Percentiles rank a stretch among this genome's conserved stretches.
Conservation (phyloP, 163 green algal species). For the Scenedesmus sp. region DNA sequence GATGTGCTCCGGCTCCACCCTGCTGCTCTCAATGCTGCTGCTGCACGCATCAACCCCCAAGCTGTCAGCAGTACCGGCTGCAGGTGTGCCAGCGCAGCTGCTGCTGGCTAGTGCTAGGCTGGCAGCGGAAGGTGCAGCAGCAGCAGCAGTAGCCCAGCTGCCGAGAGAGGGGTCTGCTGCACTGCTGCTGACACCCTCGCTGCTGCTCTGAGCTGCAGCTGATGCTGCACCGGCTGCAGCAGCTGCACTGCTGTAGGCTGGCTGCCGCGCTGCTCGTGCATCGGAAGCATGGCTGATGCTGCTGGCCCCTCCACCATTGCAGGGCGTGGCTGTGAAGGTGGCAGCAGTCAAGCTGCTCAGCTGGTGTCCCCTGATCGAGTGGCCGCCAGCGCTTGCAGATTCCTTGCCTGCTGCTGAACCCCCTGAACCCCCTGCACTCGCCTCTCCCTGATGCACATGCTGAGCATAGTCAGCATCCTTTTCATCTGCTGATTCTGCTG, state of each 20-base stretch:
- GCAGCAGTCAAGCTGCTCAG: conserved; percentile 12
- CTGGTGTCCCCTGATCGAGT: conserved; percentile 18
- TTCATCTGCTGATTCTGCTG: too few species aligned
- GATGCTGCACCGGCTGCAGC: not conserved
- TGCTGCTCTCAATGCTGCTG: not conserved
- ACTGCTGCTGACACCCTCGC: not conserved
- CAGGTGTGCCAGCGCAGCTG: not conserved
- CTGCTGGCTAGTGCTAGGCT: not conserved
- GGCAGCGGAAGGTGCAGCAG: not conserved
- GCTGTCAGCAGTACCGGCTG: not conserved
- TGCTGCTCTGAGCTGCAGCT: not conserved
- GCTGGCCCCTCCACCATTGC: not conserved
- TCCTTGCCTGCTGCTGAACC: too few species aligned
- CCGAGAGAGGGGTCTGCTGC: conserved; percentile 7
- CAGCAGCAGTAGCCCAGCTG: conserved; percentile 1
- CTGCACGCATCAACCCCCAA: not conserved
- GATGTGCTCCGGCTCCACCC: not conserved
- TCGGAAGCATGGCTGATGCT: not conserved
- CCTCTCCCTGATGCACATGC: too few species aligned
- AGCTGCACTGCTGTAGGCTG: not conserved
- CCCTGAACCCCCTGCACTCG: too few species aligned
- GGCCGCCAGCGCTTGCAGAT: too few species aligned
- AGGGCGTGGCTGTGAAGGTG: not conserved
- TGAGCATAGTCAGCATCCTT: too few species aligned
- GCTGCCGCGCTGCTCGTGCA: not conserved